These are phyloP conservation scores for Pleurotus platypus DNA, from an alignment of 768 basidiomycete species.

Conservation along the genomic window DNA sequence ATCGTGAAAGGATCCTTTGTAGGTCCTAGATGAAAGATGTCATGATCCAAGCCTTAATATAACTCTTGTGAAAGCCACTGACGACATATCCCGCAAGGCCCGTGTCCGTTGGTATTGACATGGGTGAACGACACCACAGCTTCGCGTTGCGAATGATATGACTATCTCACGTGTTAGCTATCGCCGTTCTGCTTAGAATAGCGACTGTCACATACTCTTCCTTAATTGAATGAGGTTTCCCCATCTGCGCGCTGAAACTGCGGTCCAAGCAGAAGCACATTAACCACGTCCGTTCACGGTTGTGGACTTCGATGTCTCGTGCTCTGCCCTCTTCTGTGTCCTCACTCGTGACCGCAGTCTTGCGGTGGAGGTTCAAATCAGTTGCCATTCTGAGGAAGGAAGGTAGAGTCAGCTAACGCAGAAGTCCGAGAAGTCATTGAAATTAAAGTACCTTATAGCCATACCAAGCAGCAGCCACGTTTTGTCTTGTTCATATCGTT, in stretches of 20 bases:
- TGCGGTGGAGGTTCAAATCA: conserved; percentile 92
- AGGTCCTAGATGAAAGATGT: conserved; percentile 50
- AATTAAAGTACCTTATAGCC: conserved; percentile 61
- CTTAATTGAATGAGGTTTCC: conserved; percentile 88
- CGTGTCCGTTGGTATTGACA: conserved; percentile 61
- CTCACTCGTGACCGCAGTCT: conserved; percentile 55
- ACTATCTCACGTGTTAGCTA: conserved; percentile 34
- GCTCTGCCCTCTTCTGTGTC: conserved; percentile 79
- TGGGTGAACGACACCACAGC: conserved; percentile 69
- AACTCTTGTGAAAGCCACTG: conserved; percentile 21
- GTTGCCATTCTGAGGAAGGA: conserved; percentile 74
- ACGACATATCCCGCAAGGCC: conserved; percentile 78
- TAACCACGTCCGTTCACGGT: conserved; percentile 94
- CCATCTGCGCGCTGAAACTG: conserved; percentile 93
- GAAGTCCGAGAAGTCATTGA: neutral
- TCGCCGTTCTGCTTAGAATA: conserved; percentile 8
- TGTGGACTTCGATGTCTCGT: conserved; percentile 83
- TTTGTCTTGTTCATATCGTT: conserved; percentile 94
- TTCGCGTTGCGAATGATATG: conserved; percentile 83
- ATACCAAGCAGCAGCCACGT: conserved; percentile 91
- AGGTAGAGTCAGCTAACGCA: neutral
- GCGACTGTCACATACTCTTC: conserved; percentile 70
- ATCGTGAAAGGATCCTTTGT: conserved; percentile 85
- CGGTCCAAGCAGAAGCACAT: conserved; percentile 84
- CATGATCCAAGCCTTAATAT: too few species aligned